These are phyloP conservation scores for Fusarium chlamydosporum DNA, from an alignment of 2,329 filamentous ascomycete genomes.

Conservation along the genomic window DNA sequence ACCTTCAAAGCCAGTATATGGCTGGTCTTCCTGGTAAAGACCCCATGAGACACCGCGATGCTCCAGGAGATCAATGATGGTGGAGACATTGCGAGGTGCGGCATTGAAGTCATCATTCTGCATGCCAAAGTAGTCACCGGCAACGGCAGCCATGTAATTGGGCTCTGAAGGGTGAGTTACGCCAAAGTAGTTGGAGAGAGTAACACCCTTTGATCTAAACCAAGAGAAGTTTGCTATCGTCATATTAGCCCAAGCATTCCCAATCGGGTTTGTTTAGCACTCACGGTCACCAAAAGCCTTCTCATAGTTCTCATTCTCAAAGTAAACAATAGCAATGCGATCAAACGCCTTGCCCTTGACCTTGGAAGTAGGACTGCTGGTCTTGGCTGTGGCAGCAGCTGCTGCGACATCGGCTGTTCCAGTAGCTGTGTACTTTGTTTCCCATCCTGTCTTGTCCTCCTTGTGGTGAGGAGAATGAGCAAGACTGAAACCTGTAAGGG, in stretches of 20 bases:
- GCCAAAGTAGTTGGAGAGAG: constrained; percentile 59
- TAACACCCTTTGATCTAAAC: constrained; percentile 52
- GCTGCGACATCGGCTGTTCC: constrained; percentile 64
- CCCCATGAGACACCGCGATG: constrained; percentile 75
- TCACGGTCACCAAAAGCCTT: constrained; percentile 73
- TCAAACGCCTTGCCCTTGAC: constrained; percentile 81
- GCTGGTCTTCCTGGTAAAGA: constrained; percentile 83
- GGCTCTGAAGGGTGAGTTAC: constrained; percentile 76
- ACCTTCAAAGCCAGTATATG: constrained; percentile 80
- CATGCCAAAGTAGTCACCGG: constrained; percentile 75
- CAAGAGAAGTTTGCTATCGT: constrained; percentile 47
- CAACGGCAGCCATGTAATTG: constrained; percentile 75
- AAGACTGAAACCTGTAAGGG: constrained; percentile 48
- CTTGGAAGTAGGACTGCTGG: constrained; percentile 71
- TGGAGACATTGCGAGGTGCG: constrained; percentile 72
- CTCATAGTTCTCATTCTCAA: constrained; percentile 81
- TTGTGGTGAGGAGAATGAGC: constrained; percentile 35
- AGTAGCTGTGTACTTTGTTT: constrained; percentile 66
- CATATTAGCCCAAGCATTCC: rapidly evolving
- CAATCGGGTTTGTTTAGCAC: constrained; percentile 39
- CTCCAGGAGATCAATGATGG: constrained; percentile 77
- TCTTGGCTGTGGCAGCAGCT: constrained; percentile 72
- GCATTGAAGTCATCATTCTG: constrained; percentile 70
- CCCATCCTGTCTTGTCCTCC: constrained; percentile 50
- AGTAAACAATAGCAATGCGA: constrained; percentile 80